Evolutionary conservation across 805 yeast genomes (phyloP).

Genomic region (Candida ulmi): DNA sequence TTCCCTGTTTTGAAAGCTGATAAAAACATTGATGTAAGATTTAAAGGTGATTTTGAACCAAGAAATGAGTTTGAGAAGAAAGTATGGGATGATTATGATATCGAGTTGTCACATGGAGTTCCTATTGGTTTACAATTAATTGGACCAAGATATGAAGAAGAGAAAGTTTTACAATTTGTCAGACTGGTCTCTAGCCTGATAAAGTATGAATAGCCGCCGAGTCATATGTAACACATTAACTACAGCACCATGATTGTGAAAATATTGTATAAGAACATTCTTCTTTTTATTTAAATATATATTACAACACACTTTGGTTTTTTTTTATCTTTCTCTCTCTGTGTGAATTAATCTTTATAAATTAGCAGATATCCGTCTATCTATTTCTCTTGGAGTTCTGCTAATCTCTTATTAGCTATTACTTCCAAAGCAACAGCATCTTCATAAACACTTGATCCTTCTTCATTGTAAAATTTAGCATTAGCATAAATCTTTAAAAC

Average conservation of each 20-base stretch:
- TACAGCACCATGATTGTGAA: too few relatives aligned
- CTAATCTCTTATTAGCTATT: conserved; percentile 54
- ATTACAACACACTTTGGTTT: background rate
- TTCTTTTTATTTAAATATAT: background rate
- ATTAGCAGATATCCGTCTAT: too few relatives aligned
- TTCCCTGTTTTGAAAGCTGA: conserved; percentile 53
- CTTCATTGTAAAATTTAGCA: conserved; percentile 85
- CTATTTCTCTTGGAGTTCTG: conserved; percentile 7
- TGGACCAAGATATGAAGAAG: conserved; percentile 19
- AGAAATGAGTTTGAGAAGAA: conserved; percentile 3
- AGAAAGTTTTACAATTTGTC: conserved; percentile 12
- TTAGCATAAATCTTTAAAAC: conserved; percentile 73
- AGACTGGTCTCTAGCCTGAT: background rate
- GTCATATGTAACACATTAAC: too few relatives aligned
- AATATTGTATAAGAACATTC: too few relatives aligned
- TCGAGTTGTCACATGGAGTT: conserved; percentile 6
- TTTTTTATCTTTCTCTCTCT: background rate
- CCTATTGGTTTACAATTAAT: conserved; percentile 19
- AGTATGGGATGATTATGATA: conserved; percentile 6
- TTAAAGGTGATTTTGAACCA: background rate
- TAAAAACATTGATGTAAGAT: conserved; percentile 9
- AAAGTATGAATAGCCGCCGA: too few relatives aligned
- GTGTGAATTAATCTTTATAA: too few relatives aligned
- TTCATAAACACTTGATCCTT: conserved; percentile 77
- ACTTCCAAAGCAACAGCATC: conserved; percentile 77